phyloP scores from a whole-genome alignment of 208 protist species.

The Willaertia magna region DNA sequence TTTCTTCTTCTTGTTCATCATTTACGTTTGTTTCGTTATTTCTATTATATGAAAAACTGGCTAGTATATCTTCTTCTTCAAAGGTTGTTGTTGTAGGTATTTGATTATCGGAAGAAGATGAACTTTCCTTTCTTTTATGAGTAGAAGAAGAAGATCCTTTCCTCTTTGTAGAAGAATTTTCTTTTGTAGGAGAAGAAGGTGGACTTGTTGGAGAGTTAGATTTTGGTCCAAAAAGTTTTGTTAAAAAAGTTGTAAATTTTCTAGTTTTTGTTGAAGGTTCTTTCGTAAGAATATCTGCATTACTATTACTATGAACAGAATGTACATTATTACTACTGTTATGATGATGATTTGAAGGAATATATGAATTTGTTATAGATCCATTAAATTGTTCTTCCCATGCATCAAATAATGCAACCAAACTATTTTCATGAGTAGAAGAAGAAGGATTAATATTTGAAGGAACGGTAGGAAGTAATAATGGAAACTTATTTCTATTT shows the following conservation, averaged over 20 bases:
- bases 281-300: no score
- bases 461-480: no score
- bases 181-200: not conserved
- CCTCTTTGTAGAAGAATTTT: not conserved
- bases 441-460: no score
- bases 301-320: no score
- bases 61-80: no score
- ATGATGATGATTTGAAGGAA: no score
- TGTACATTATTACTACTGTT: no score
- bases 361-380: not conserved
- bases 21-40: no score
- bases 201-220: not conserved
- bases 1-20: no score
- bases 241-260: not conserved
- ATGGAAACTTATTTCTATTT: no score
- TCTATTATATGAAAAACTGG: no score
- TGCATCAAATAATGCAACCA: not conserved
- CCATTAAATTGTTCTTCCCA: not conserved
- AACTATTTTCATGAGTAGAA: not conserved
- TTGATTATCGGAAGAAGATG: not conserved
- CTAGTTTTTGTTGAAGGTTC: not conserved
- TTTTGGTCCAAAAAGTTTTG: not conserved
- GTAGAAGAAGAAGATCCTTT: not conserved
- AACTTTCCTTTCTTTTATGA: no score
- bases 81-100: not conserved